Evolutionary conservation across 768 basidiomycete species (phyloP).

Genomic region (Leccinum obscurum): DNA sequence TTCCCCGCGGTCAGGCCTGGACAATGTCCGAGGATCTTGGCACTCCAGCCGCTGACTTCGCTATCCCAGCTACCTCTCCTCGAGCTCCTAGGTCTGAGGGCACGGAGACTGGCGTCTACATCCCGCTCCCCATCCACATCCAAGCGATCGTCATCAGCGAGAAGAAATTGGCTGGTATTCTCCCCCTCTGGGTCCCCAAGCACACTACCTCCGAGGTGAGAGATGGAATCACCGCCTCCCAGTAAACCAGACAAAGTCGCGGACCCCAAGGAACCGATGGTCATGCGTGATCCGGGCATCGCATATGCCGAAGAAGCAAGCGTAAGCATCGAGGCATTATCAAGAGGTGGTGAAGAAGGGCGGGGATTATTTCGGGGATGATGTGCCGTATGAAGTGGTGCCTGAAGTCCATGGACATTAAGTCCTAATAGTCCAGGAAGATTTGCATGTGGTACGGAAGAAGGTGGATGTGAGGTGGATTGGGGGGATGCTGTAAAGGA

Average conservation of each 20-base stretch:
- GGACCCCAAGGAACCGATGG: slow-evolving; percentile 45
- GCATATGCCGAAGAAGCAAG: slow-evolving; percentile 93
- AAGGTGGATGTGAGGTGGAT: slow-evolving; percentile 46
- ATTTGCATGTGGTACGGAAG: slow-evolving; percentile 27
- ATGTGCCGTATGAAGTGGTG: slow-evolving; percentile 86
- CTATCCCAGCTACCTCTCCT: slow-evolving; percentile 92
- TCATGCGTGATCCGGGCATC: slow-evolving; percentile 54
- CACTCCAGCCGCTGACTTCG: slow-evolving; percentile 86
- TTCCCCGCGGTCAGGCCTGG: slow-evolving; percentile 49
- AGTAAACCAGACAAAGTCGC: slow-evolving; percentile 50
- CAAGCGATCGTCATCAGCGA: slow-evolving; percentile 65
- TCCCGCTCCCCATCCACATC: slow-evolving; percentile 57
- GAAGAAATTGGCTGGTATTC: slow-evolving; percentile 64
- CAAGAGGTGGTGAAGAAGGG: slow-evolving; percentile 85
- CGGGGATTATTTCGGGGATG: slow-evolving; percentile 96
- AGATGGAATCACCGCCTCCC: slow-evolving; percentile 59
- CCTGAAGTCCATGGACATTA: slow-evolving; percentile 51
- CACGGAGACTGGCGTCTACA: slow-evolving; percentile 84
- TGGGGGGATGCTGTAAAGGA: slow-evolving; percentile 55
- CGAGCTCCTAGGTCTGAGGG: slow-evolving; percentile 83
- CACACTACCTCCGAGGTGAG: slow-evolving; percentile 68
- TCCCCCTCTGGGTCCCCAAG: slow-evolving; percentile 53
- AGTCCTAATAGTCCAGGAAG: slow-evolving; percentile 30
- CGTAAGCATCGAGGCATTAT: slow-evolving; percentile 91
- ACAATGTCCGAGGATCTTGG: slow-evolving; percentile 51